Evolutionary conservation across 2,329 filamentous ascomycete species (phyloP).

Genomic region (Cladophialophora bantiana): DNA sequence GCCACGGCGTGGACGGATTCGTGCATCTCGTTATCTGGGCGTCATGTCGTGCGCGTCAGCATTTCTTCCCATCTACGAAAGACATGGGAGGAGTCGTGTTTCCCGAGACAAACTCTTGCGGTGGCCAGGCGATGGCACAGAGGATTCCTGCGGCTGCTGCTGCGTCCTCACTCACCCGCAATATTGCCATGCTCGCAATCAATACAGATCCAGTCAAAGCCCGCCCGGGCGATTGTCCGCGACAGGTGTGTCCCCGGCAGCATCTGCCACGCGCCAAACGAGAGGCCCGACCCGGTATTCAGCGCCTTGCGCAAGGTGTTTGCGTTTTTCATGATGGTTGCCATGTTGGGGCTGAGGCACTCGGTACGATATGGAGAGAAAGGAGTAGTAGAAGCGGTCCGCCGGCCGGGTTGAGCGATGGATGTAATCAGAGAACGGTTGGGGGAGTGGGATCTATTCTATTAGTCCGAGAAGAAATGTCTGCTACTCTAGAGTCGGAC

Average conservation of each 20-base stretch:
- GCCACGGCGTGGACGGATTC: conserved; percentile 60
- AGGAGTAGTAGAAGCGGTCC: neutral
- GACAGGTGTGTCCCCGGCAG: conserved; percentile 62
- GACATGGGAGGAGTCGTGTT: neutral
- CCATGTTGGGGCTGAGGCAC: conserved; percentile 30
- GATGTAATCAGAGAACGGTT: no score
- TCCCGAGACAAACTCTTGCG: neutral
- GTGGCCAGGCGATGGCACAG: no score
- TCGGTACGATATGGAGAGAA: neutral
- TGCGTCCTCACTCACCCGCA: conserved; percentile 48
- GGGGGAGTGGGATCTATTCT: no score
- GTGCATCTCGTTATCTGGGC: conserved; percentile 56
- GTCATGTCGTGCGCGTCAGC: neutral
- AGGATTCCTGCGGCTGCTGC: no score
- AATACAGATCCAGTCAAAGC: conserved; percentile 62
- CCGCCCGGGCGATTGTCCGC: conserved; percentile 60
- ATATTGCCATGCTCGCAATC: conserved; percentile 66
- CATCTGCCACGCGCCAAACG: conserved; percentile 66
- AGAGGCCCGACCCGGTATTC: conserved; percentile 54
- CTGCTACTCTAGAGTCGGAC: no score
- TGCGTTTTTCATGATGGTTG: conserved; percentile 57
- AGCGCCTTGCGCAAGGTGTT: conserved; percentile 62
- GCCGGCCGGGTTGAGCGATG: no score
- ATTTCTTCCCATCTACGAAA: no score
- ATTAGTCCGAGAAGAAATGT: no score